Base-by-base conservation (phyloP, 2,329 filamentous ascomycete genomes). In the Talaromyces sp. region DNA sequence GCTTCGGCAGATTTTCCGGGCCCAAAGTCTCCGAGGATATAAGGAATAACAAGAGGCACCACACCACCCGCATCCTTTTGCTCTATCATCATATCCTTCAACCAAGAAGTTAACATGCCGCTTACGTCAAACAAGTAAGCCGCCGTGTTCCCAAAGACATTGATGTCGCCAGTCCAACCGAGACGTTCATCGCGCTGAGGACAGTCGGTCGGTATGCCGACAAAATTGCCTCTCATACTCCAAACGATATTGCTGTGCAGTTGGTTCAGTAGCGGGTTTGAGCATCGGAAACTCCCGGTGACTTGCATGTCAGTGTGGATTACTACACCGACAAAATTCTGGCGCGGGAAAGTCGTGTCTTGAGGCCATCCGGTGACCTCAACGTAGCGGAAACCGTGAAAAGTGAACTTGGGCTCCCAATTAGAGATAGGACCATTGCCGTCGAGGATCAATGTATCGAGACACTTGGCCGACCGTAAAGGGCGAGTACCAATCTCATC, bases 191-290 rank as follows among this genome's bases (percentile, higher is more conserved):
- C 82, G 0, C 82, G 76, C 64, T 85, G 82, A 0, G 83, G 83
- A 63, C 83, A 85, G 66, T 87, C 84, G 0, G 84, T 86, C 0
- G 84, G 84, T 0, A 86, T 73, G 0, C 77, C 79, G 3, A 86
- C 67, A 64, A 87, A 86, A 66, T 87, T 87, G 0, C 83, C 83
- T 46, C 79, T 77, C 80, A 86, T 84, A 3, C 79, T 80, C 84
- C 84, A 86, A 33, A 77, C 67, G 0, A 83, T 77, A 61, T 87
- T 87, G 0, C 77, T 62, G 63, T 85, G 80, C 4, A 87, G 77
- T 58, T 80, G 73, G 66, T 84, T 86, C 16, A 86, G 64, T 0
- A 7, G 66, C 1, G 44, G 56, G 58, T 86, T 70, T 0, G 84
- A 86, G 63, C 80, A 84, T 12, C 77, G 68, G 60, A 86, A 85